Evolutionary conservation across 306 rosid species (phyloP).

Genomic region (Glycine latifolia): DNA sequence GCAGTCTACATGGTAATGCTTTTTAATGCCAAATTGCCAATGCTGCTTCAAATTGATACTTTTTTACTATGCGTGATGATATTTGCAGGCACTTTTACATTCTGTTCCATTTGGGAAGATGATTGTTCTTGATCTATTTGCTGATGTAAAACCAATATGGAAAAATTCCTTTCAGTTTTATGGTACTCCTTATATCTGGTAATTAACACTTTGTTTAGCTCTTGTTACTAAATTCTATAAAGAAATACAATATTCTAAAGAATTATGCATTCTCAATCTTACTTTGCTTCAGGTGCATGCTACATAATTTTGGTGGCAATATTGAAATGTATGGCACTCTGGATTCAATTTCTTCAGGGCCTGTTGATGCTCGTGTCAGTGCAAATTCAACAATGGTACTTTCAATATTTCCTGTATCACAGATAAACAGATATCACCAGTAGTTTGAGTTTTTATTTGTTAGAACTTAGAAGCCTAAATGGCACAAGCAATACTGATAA

Average conservation of each 20-base stretch:
- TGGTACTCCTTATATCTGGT: slow-evolving; percentile 96
- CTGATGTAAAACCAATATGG: slow-evolving; percentile 97
- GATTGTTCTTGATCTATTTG: slow-evolving; percentile 97
- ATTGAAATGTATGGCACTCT: slow-evolving; percentile 94
- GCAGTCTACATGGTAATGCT: background rate
- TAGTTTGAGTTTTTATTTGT: background rate
- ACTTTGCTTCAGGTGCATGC: slow-evolving; percentile 74
- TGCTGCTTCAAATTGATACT: background rate
- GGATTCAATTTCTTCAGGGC: slow-evolving; percentile 84
- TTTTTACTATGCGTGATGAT: slow-evolving; percentile 31
- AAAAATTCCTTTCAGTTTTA: slow-evolving; percentile 84
- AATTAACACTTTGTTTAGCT: slow-evolving; percentile 45
- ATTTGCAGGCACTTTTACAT: slow-evolving; percentile 88
- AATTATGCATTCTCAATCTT: slow-evolving; percentile 30
- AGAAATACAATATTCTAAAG: slow-evolving; percentile 13
- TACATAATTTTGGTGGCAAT: slow-evolving; percentile 97
- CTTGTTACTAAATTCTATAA: slow-evolving; percentile 27
- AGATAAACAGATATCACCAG: background rate
- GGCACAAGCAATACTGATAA: slow-evolving; percentile 10
- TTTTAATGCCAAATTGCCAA: slow-evolving; percentile 13
- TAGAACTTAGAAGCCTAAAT: slow-evolving; percentile 33
- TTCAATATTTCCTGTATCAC: slow-evolving; percentile 32
- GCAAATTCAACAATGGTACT: slow-evolving; percentile 90
- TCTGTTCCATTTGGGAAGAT: slow-evolving; percentile 92
- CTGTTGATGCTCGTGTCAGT: slow-evolving; percentile 85